phyloP scores from a whole-genome alignment of 345 rosid species.

The Hirschfeldia incana region DNA sequence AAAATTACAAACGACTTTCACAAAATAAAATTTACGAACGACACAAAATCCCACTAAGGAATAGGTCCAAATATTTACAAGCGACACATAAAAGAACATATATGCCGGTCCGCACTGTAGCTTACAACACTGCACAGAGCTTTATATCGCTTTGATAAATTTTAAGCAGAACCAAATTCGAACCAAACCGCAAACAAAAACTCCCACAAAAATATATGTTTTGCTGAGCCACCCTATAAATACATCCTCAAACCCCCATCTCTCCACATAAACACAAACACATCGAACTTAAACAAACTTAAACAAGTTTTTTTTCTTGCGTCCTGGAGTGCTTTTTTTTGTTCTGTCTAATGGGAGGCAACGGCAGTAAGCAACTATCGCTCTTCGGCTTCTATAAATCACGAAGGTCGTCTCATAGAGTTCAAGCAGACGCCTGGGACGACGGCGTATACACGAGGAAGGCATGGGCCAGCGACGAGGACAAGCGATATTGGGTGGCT shows the following conservation, averaged over 20 bases:
- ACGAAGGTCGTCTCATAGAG: constrained; percentile 34
- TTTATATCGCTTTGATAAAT: neutral
- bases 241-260: constrained; percentile 8
- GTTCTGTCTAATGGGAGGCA: constrained; percentile 44
- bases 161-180: neutral
- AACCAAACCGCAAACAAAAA: neutral
- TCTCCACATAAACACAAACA: constrained; percentile 14
- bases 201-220: neutral
- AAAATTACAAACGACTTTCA: neutral
- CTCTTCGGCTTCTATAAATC: constrained; percentile 45
- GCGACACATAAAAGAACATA: neutral
- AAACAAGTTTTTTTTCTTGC: neutral
- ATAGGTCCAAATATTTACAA: neutral
- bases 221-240: neutral
- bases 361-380: constrained; percentile 39
- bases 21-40: neutral
- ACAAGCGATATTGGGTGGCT: constrained; percentile 44
- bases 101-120: neutral
- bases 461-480: constrained; percentile 53
- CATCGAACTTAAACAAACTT: constrained; percentile 9
- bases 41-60: neutral
- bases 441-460: constrained; percentile 38
- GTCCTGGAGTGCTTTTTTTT: neutral
- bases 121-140: neutral
- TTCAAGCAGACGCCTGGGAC: constrained; percentile 25